Base-by-base conservation (phyloP, 179 eudicot species). In the Carnegiea gigantea region DNA sequence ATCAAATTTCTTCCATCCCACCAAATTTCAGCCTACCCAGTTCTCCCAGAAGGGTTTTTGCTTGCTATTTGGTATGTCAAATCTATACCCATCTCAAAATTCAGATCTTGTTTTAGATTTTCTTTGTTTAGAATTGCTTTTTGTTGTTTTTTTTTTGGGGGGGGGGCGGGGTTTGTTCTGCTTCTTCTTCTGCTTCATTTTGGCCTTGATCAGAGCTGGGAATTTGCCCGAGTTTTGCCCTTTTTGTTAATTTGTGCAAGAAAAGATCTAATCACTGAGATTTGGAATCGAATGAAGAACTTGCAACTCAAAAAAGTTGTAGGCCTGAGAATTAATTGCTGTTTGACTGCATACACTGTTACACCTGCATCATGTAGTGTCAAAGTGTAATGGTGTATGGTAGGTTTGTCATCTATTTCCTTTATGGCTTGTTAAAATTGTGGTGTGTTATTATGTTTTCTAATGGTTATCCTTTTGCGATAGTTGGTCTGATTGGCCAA, bases 41-140 rank as follows among this genome's bases (percentile, higher is more conserved):
- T 51, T 72, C 28, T 44, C 43, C n/a, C 46, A 18, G 18, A 24
- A 57, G 62, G 60, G 20, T 21, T 26, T 33, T 20, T 24, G 68
- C 49, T 79, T 38, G 43, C 28, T 40, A 24, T 18, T n/a, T 54
- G 87, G 87, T 81, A 82, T 74, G 82, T 81, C 68, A 33, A 36
- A 20, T 53, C 70, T 78, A 12, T 83, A 12, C 79, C 53, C 46
- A 10, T 13, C 72, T 67, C 46, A 30, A 36, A 70, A 13, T 77
- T 70, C 59, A 70, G 71, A 77, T 77, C 80, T 77, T 70, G 54
- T 26, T 77, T 57, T 81, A 15, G 18, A 18, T 28, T 28, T 75
- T 75, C 38, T 14, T 6, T 26, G 9, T 46, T 15, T n/a, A 40
- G 15, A 28, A 46, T 51, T 2, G 23, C 9, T 7, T 7, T 40